phyloP scores from a whole-genome alignment of 306 rosid species.

The Inga laurina region DNA sequence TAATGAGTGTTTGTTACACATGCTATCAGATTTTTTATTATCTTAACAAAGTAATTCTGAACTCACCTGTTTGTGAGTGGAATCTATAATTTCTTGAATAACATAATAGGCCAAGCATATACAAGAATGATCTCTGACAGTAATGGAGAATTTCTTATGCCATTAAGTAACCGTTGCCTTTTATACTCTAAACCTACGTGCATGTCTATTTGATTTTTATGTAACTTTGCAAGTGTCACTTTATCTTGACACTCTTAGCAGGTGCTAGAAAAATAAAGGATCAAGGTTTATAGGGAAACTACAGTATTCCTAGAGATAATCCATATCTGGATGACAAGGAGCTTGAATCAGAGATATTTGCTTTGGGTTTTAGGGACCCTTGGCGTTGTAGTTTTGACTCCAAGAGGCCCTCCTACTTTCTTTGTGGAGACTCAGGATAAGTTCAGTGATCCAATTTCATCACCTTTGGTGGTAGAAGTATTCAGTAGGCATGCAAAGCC shows the following conservation, averaged over 20 bases:
- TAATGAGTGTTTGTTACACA: background rate
- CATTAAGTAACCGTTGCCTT: too few species aligned
- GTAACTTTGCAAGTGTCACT: too few species aligned
- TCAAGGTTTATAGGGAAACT: conserved; percentile 40
- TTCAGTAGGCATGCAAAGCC: background rate
- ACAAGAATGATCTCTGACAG: too few species aligned
- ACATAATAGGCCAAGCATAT: too few species aligned
- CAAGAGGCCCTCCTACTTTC: conserved; percentile 43
- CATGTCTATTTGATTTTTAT: background rate
- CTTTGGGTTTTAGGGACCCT: conserved; percentile 42
- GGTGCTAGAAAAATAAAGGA: conserved; percentile 34
- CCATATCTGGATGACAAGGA: conserved; percentile 42
- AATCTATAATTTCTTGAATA: too few species aligned
- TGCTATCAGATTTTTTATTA: background rate
- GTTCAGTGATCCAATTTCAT: conserved; percentile 7
- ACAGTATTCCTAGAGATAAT: conserved; percentile 43
- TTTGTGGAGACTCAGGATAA: conserved; percentile 47
- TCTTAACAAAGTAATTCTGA: background rate
- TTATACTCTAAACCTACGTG: background rate
- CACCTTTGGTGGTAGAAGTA: background rate
- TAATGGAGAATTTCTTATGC: too few species aligned
- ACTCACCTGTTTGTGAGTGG: background rate
- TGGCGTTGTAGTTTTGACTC: conserved; percentile 58
- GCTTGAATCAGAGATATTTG: conserved; percentile 41
- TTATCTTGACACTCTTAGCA: conserved; percentile 7